Conservation (phyloP, 805 yeast genomes). For the Barnettozyma sucrosica region DNA sequence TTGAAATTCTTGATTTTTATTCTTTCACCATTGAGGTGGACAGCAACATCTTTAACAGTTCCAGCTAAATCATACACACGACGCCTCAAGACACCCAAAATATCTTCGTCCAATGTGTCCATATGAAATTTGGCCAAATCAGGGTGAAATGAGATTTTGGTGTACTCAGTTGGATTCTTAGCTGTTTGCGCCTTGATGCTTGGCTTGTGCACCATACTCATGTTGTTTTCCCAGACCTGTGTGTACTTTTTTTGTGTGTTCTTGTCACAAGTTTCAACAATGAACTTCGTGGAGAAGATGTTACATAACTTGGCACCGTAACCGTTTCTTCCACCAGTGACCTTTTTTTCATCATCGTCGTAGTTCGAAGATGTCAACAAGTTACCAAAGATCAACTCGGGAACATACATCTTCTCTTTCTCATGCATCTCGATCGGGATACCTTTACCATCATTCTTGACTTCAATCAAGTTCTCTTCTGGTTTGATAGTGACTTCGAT, state of each 20-base stretch:
- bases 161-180: constrained; percentile 61
- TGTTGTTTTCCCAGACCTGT: constrained; percentile 85
- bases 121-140: constrained; percentile 81
- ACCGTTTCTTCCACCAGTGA: constrained; percentile 98
- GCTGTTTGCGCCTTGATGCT: constrained; percentile 42
- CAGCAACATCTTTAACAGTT: constrained; percentile 76
- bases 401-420: constrained; percentile 89
- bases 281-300: constrained; percentile 85
- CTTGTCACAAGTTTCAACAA: constrained; percentile 83
- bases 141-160: constrained; percentile 83
- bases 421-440: constrained; percentile 91
- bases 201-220: constrained; percentile 74
- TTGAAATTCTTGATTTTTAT: constrained; percentile 73
- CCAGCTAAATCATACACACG: constrained; percentile 96
- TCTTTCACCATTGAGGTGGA: constrained; percentile 68
- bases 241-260: constrained; percentile 53
- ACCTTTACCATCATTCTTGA: constrained; percentile 91
- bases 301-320: constrained; percentile 97
- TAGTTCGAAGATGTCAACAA: constrained; percentile 92
- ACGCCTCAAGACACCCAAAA: constrained; percentile 77
- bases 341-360: constrained; percentile 92
- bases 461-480: constrained; percentile 68
- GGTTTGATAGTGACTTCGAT: constrained; percentile 78
- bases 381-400: constrained; percentile 94
- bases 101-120: constrained; percentile 79